phyloP scores from a whole-genome alignment of 2,329 filamentous ascomycete genomes.

The Fusarium sp. region DNA sequence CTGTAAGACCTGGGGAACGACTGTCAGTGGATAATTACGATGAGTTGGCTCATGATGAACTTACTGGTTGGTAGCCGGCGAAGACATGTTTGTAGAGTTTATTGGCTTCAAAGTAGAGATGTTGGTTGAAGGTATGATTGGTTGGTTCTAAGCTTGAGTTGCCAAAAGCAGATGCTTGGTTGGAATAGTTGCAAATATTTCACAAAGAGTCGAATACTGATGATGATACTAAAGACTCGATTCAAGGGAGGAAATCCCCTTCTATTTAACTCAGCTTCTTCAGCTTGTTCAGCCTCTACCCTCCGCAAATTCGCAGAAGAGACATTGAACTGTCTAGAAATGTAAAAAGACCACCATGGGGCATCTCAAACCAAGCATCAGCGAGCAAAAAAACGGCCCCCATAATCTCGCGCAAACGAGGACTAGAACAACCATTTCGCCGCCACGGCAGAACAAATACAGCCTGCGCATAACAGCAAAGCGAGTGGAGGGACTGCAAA shows the following conservation, averaged over 20 bases:
- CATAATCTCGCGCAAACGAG: constrained; percentile 18
- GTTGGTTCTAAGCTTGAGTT: background rate
- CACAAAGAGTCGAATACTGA: background rate
- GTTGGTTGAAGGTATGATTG: constrained; percentile 11
- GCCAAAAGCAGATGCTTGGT: background rate
- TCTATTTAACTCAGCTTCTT: constrained; percentile 5
- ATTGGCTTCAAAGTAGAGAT: background rate
- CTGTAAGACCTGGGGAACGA: constrained; percentile 17
- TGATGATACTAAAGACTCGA: background rate
- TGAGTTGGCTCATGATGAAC: background rate
- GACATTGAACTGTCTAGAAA: constrained; percentile 23
- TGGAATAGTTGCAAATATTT: background rate
- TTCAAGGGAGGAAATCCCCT: no score
- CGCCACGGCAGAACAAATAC: background rate
- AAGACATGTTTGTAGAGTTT: constrained; percentile 27
- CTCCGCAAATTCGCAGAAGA: constrained; percentile 18
- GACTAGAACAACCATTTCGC: background rate
- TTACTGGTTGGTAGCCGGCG: constrained; percentile 29
- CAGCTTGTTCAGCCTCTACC: background rate
- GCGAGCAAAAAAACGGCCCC: constrained; percentile 25
- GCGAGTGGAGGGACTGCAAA: background rate
- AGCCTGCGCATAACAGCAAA: constrained; percentile 10
- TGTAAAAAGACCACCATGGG: constrained; percentile 34
- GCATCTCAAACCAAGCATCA: constrained; percentile 11
- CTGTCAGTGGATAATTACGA: background rate